Conservation (phyloP, 208 protist species). For the Leishmania amazonensis region DNA sequence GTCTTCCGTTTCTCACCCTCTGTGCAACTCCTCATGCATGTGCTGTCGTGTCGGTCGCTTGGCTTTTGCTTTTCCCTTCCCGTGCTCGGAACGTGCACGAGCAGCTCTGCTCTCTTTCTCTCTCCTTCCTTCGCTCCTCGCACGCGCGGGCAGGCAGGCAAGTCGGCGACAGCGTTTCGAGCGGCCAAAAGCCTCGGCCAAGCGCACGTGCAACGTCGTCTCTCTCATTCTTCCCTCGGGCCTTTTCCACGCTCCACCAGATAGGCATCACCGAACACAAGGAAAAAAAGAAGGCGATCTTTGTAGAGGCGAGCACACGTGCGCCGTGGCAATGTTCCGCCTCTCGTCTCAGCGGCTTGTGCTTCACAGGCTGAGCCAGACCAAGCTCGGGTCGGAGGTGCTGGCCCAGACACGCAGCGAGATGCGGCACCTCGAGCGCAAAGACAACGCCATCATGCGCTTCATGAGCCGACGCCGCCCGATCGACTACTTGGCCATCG, state of each 20-base stretch:
- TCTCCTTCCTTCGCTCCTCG: neutral
- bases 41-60: neutral
- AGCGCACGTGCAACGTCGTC: neutral
- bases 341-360: constrained; percentile 40
- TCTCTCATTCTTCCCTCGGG: too few species aligned
- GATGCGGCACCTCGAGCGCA: constrained; percentile 65
- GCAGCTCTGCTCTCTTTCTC: neutral
- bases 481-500: constrained; percentile 78
- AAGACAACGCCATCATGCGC: constrained; percentile 58
- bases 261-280: neutral
- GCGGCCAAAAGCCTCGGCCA: neutral
- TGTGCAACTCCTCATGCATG: too few species aligned
- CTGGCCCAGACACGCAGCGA: constrained; percentile 70
- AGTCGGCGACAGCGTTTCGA: neutral
- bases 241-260: neutral
- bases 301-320: neutral
- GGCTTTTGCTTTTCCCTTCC: neutral
- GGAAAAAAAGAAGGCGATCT: too few species aligned
- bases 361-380: constrained; percentile 58
- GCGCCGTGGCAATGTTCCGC: constrained; percentile 38
- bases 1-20: neutral
- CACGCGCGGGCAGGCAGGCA: neutral
- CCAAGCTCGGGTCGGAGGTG: constrained; percentile 79
- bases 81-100: neutral
- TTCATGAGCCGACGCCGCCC: constrained; percentile 69